Base-by-base conservation (phyloP, 805 yeast species). In the Ogataea thermomethanolica region DNA sequence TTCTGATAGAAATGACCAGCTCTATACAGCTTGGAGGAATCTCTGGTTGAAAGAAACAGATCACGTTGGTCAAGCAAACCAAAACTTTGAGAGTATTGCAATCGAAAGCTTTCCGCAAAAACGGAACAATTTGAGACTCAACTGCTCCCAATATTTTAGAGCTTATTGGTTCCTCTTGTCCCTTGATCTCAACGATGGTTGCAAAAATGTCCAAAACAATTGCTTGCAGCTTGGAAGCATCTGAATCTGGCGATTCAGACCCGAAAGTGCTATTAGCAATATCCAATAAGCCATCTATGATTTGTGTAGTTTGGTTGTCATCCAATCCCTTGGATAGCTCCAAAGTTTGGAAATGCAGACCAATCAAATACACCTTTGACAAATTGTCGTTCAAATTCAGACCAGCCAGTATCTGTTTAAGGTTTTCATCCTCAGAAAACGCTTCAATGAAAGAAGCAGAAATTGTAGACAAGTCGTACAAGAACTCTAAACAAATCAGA, bases 151-250 rank as follows among this genome's bases (percentile, higher is more conserved):
- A 20, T 7, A 64, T 33, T 14, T 33, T 32, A 15, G 32, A 17
- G 14, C 39, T 41, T 3, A 38, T 23, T 21, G 32, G 17, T 22
- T 39, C 38, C 33, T 42, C 37, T 21, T 51, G 54, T 10, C 64
- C 65, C 35, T 56, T 55, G 29, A 64, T 72, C 58, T 89, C 96
- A 50, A 84, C 73, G 6, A 81, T 67, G 1, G 90, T 84, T 1
- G 96, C 78, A 17, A 87, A 67, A 24, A 91, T 59, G 58, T 91
- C 98, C 15, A 90, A 62, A 0, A 84, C 69, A 1, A 82, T 70
- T 51, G 87, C 95, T 15, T 84, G 65, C 4, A 84, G 71, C 48
- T 81, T 81, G 35, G 84, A 61, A 35, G 74, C 71, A 31, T 71
- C 62, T 47, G 74, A 72, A 2, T 33, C 65, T 8, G 65, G 44